A percentile compares a stretch with the other conserved stretches of the same genome.
Evolutionary conservation across 805 yeast genomes (phyloP).

Genomic region (Teunomyces aglyptinius): DNA sequence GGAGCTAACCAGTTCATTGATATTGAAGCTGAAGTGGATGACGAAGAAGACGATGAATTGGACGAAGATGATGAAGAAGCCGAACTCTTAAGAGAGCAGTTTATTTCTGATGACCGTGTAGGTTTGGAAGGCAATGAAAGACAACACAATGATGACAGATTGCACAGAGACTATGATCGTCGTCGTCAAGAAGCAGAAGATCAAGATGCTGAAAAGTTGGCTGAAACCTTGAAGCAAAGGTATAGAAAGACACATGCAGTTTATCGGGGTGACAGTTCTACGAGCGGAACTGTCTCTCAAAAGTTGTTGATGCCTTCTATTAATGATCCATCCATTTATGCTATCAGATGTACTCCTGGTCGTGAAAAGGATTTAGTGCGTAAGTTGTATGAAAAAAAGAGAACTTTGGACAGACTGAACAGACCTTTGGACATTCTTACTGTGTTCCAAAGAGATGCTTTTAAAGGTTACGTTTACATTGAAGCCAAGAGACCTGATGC

Average conservation of each 20-base stretch:
- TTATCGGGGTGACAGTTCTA: conserved; percentile 79
- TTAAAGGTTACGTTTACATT: conserved; percentile 86
- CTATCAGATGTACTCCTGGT: conserved; percentile 89
- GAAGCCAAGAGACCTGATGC: conserved; percentile 95
- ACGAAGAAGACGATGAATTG: conserved; percentile 90
- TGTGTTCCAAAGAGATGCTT: conserved; percentile 91
- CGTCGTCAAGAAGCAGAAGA: conserved; percentile 83
- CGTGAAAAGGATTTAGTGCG: conserved; percentile 88
- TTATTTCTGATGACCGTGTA: conserved; percentile 71
- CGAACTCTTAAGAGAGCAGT: conserved; percentile 80
- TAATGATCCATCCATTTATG: conserved; percentile 95
- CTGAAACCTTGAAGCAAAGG: conserved; percentile 86
- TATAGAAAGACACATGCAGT: conserved; percentile 85
- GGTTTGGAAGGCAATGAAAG: conserved; percentile 29
- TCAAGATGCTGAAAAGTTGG: conserved; percentile 91
- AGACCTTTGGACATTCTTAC: conserved; percentile 82
- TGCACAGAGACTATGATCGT: conserved; percentile 89
- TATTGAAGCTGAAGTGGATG: conserved; percentile 98
- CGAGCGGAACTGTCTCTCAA: conserved; percentile 71
- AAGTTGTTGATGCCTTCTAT: conserved; percentile 91
- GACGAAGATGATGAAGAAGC: conserved; percentile 90
- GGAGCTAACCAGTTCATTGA: conserved; percentile 84
- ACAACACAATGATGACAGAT: conserved; percentile 59
- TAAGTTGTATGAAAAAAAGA: conserved; percentile 78
- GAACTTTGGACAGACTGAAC: conserved; percentile 69